Evolutionary conservation across 169 alveolate genomes (phyloP).

Genomic region (Plasmodium vinckei): DNA sequence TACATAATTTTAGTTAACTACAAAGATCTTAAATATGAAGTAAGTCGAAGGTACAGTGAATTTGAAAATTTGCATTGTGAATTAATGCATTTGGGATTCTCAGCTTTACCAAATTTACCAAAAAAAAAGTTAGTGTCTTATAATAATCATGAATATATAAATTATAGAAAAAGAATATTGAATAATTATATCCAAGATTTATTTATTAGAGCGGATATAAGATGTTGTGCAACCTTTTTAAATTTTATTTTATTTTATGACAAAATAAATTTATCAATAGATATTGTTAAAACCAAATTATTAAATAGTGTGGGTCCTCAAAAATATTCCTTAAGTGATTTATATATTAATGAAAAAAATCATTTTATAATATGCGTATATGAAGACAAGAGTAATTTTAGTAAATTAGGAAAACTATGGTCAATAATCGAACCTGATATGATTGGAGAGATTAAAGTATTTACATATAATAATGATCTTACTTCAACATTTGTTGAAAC

Average conservation of each 20-base stretch:
- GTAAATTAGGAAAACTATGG: constrained; percentile 86
- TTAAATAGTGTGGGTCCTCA: constrained; percentile 67
- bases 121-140: constrained; percentile 66
- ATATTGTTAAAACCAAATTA: constrained; percentile 43
- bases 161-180: constrained; percentile 41
- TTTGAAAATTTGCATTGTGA: constrained; percentile 73
- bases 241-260: constrained; percentile 72
- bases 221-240: constrained; percentile 67
- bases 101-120: constrained; percentile 71
- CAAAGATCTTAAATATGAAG: constrained; percentile 67
- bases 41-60: constrained; percentile 49
- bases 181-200: constrained; percentile 49
- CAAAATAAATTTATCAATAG: constrained; percentile 60
- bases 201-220: constrained; percentile 63
- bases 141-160: constrained; percentile 59
- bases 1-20: constrained; percentile 51
- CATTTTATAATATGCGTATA: constrained; percentile 68
- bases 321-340: constrained; percentile 57
- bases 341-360: constrained; percentile 50
- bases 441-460: constrained; percentile 81
- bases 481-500: constrained; percentile 64
- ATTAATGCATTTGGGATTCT: constrained; percentile 53
- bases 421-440: constrained; percentile 84
- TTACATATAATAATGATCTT: constrained; percentile 77
- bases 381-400: constrained; percentile 83